A percentile compares a stretch with the other conserved stretches of the same genome.
These are phyloP conservation scores for Penicillium bovifimosum DNA, from an alignment of 495 filamentous ascomycete genomes.

Conservation along the genomic window DNA sequence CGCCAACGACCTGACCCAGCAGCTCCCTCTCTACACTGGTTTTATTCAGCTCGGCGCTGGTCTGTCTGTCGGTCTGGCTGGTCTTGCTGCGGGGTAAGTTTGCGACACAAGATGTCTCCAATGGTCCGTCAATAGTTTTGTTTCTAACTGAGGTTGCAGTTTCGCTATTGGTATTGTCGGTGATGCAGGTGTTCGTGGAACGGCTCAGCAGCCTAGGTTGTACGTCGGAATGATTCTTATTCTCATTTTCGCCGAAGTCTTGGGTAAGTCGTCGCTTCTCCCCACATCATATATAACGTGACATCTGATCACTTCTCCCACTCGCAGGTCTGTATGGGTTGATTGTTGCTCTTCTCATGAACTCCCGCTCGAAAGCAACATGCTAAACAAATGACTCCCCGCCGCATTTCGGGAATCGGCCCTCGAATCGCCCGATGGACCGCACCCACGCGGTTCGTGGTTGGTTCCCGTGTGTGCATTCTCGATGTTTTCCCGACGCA, in stretches of 20 bases:
- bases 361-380: slow-evolving; percentile 55
- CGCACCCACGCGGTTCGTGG: not conserved
- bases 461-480: slow-evolving; percentile 7
- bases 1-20: slow-evolving; percentile 81
- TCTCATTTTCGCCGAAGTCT: slow-evolving; percentile 99
- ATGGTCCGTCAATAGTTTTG: not conserved
- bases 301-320: not conserved
- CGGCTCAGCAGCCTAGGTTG: slow-evolving; percentile 92
- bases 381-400: slow-evolving; percentile 28
- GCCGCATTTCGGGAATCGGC: slow-evolving; percentile 10
- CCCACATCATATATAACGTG: not conserved
- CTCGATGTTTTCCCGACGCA: slow-evolving; percentile 6
- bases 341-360: slow-evolving; percentile 98
- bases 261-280: slow-evolving; percentile 57
- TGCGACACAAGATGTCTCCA: not conserved
- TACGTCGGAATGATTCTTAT: slow-evolving; percentile 99
- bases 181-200: slow-evolving; percentile 97
- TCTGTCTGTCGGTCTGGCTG: slow-evolving; percentile 91
- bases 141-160: slow-evolving; percentile 28
- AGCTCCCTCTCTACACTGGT: slow-evolving; percentile 80
- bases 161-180: slow-evolving; percentile 99
- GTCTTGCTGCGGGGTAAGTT: slow-evolving; percentile 85
- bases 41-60: slow-evolving; percentile 98
- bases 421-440: not conserved
- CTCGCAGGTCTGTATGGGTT: slow-evolving; percentile 84